Conservation (phyloP, 352 stramenopile genomes). For the Plasmopara viticola region DNA sequence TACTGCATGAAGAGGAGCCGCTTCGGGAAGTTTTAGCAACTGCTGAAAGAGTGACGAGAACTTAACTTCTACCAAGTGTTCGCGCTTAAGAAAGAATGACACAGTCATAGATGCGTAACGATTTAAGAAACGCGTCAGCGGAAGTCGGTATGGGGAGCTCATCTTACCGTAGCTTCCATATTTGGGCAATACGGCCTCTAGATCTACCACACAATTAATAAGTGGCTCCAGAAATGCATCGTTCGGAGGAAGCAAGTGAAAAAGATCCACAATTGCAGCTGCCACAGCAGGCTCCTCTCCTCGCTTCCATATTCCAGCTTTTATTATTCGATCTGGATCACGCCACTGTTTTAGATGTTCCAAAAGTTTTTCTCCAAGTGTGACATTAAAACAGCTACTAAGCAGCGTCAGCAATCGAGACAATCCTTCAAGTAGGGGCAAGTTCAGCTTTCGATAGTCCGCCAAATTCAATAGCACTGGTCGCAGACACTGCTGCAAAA, state of each 20-base stretch:
- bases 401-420: conserved; percentile 90
- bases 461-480: conserved; percentile 95
- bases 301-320: conserved; percentile 89
- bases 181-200: conserved; percentile 88
- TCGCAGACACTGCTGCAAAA: conserved; percentile 93
- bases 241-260: conserved; percentile 92
- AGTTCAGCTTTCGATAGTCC: conserved; percentile 95
- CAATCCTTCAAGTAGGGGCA: conserved; percentile 92
- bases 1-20: conserved; percentile 79
- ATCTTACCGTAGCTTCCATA: conserved; percentile 88
- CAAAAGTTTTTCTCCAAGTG: conserved; percentile 94
- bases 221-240: conserved; percentile 94
- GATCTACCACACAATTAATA: conserved; percentile 91
- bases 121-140: conserved; percentile 92
- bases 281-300: conserved; percentile 94
- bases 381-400: conserved; percentile 97
- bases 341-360: conserved; percentile 94
- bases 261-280: conserved; percentile 94
- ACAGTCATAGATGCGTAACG: conserved; percentile 82
- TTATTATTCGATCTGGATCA: conserved; percentile 86
- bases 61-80: conserved; percentile 74
- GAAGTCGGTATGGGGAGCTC: conserved; percentile 88
- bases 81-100: conserved; percentile 84
- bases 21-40: conserved; percentile 89
- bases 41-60: conserved; percentile 94